Evolutionary conservation across 805 yeast species (phyloP), one percentile per base, ranked within the genome.

Genomic region (Kluyveromyces wickerhamii): DNA sequence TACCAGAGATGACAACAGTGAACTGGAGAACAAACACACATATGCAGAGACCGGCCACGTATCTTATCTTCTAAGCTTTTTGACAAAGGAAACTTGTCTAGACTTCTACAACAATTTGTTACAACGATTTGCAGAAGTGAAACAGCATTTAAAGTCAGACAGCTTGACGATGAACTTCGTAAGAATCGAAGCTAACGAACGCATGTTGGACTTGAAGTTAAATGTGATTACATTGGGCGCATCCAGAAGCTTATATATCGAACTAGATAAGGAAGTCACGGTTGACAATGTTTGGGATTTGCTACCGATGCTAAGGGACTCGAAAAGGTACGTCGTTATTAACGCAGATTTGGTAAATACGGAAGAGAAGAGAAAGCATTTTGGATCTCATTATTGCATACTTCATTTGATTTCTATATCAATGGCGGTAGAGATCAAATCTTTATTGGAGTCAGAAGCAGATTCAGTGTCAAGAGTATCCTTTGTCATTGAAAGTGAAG

Each of bases 91-190:
- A 18, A 47, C 60, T 6, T 61, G 66, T 38, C 37, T 62, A 29
- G 52, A 57, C 36, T 62, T 60, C 37, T 64, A 61, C 45, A 63
- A 64, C 37, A 56, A 51, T 26, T 44, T 63, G 6, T 42, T 63
- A 21, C 63, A 60, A 30, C 52, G 58, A 34, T 43, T 60, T n/a
- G 44, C 59, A 11, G 63, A 57, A 24, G 62, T 55, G 32, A 60
- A 63, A 21, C 48, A 53, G 10, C 47, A 50, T 12, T 49, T 69
- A 15, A 57, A 64, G 11, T 68, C 72, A 0, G 63, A 66, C 11
- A 39, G 52, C 4, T 41, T 71, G 32, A 43, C 52, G 17, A 44
- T 70, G 27, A 49, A 52, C 33, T 64, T 63, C 40, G 59, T 63
- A 1, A 39, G 43, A 1, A 19, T 37, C 15, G 31, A 36, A n/a